These are phyloP conservation scores for grape (Vitis vinifera) DNA, from an alignment of 164 flowering plant genomes.

Conservation along the genomic window DNA sequence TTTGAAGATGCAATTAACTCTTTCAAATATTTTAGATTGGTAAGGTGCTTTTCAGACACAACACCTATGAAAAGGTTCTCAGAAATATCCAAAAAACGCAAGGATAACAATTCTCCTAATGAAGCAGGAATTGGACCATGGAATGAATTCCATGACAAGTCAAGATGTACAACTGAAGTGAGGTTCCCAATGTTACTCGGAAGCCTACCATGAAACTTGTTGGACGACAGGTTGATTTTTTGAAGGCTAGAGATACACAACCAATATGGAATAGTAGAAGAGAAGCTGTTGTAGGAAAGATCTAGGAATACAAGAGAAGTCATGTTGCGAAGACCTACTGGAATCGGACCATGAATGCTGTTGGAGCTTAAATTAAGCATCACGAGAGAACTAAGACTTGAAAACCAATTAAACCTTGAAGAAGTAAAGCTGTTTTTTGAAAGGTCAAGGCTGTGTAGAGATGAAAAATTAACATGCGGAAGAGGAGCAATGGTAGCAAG, in stretches of 20 bases:
- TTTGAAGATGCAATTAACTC: background rate
- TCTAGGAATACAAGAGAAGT: no score
- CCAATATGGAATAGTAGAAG: background rate
- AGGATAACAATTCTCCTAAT: conserved; percentile 11
- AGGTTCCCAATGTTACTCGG: background rate
- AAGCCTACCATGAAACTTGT: background rate
- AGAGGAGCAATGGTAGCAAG: background rate
- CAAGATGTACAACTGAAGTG: background rate
- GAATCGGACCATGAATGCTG: background rate
- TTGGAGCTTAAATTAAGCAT: conserved; percentile 7
- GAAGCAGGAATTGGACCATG: conserved; percentile 12
- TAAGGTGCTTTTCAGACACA: conserved; percentile 7
- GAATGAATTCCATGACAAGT: background rate
- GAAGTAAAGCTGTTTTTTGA: background rate
- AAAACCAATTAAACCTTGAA: background rate
- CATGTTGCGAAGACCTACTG: background rate
- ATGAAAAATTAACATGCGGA: background rate
- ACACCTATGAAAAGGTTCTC: conserved; percentile 4
- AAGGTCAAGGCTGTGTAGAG: background rate
- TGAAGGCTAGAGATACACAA: background rate
- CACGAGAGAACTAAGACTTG: background rate
- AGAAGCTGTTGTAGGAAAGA: no score
- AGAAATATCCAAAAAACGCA: background rate
- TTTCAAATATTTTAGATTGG: conserved; percentile 12
- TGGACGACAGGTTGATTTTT: background rate